Conservation (phyloP, 1,284 basidiomycete genomes). For the Puccinia coronata region DNA sequence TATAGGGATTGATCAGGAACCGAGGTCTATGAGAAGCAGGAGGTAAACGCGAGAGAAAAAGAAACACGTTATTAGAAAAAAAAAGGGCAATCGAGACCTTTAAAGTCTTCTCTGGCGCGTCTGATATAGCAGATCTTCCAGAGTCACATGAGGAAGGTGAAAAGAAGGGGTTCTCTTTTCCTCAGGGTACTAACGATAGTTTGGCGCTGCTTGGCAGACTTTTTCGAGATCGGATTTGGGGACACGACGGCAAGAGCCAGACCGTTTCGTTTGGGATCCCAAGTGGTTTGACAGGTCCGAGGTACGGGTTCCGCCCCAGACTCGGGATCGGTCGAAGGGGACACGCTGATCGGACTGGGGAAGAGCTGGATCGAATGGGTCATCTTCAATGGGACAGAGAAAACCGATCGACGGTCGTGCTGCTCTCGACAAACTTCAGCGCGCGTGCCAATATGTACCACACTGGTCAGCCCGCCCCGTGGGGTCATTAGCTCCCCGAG, state of each 20-base stretch:
- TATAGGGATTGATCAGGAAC: constrained; percentile 47
- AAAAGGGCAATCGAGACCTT: too few relatives aligned
- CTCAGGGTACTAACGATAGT: not conserved
- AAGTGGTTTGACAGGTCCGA: constrained; percentile 33
- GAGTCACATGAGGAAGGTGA: not conserved
- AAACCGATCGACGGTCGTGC: not conserved
- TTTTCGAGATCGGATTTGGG: not conserved
- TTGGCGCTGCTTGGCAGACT: not conserved
- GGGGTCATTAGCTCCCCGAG: too few relatives aligned
- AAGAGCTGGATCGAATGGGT: constrained; percentile 33
- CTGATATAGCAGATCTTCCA: not conserved
- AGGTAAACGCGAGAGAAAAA: not conserved
- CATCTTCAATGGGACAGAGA: not conserved
- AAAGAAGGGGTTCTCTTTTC: not conserved
- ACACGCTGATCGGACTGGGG: constrained; percentile 17
- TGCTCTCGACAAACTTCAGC: not conserved
- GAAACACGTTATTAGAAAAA: not conserved
- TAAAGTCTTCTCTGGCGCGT: not conserved
- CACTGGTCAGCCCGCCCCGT: too few relatives aligned
- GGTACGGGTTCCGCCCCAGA: not conserved
- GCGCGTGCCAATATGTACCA: not conserved
- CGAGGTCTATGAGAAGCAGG: constrained; percentile 21
- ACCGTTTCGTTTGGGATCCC: constrained; percentile 46
- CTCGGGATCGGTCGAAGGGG: not conserved
- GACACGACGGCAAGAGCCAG: constrained; percentile 27